Conservation (phyloP, 768 basidiomycete genomes). For the Auricularia cornea region DNA sequence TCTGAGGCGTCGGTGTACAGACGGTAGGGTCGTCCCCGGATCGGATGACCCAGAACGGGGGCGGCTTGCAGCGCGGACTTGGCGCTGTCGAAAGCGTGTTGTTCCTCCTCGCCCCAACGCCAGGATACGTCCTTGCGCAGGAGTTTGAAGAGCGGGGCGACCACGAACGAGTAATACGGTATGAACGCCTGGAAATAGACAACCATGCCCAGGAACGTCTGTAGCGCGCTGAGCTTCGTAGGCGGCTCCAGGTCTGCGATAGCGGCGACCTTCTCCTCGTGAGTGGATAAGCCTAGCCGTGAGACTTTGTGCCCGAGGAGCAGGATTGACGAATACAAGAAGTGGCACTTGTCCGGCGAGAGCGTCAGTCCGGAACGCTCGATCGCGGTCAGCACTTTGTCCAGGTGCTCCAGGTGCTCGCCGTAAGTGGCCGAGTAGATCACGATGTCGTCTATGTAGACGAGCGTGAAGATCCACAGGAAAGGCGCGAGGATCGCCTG, state of each 20-base stretch:
- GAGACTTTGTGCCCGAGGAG: slow-evolving; percentile 26
- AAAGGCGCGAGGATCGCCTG: slow-evolving; percentile 21
- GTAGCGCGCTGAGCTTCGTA: slow-evolving; percentile 18
- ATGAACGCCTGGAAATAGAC: slow-evolving; percentile 23
- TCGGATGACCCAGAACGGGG: slow-evolving; percentile 26
- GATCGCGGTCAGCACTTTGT: too few species aligned
- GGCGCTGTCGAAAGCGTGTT: slow-evolving; percentile 20
- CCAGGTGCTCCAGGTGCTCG: slow-evolving; percentile 12
- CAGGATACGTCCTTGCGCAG: too few species aligned
- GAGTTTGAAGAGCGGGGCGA: slow-evolving; percentile 23
- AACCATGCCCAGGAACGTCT: slow-evolving; percentile 30
- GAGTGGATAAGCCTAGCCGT: slow-evolving; percentile 26
- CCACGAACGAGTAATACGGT: slow-evolving; percentile 24
- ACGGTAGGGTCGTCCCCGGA: too few species aligned
- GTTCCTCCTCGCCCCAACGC: slow-evolving; percentile 9
- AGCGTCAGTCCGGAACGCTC: too few species aligned
- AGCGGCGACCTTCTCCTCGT: slow-evolving; percentile 29
- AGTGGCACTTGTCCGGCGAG: slow-evolving; percentile 7
- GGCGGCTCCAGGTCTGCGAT: slow-evolving; percentile 23
- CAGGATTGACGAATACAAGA: slow-evolving; percentile 10
- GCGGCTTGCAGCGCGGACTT: slow-evolving; percentile 24
- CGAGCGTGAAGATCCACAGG: slow-evolving; percentile 12
- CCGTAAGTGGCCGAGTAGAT: too few species aligned
- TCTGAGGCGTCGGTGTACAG: too few species aligned
- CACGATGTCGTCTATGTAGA: slow-evolving; percentile 32